Evolutionary conservation across 208 protist genomes (phyloP).

Genomic region (Trichomonas tenax): DNA sequence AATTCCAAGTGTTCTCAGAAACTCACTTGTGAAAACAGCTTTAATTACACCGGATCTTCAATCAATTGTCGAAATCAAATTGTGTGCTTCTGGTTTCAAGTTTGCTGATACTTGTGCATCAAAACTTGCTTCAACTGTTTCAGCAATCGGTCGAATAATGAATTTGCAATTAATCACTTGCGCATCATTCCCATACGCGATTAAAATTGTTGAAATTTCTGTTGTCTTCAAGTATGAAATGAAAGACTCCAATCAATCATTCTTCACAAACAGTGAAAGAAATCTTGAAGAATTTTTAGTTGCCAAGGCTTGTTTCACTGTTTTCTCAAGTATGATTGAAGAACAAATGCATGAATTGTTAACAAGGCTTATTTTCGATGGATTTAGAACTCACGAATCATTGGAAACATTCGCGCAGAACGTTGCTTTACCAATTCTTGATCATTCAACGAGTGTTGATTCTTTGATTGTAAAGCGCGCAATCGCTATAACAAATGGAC

Average conservation of each 20-base stretch:
- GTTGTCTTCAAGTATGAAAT: neutral
- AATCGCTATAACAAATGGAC: neutral
- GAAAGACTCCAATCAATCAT: neutral
- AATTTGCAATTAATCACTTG: neutral
- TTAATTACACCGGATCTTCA: neutral
- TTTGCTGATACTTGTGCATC: neutral
- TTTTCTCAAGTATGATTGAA: neutral
- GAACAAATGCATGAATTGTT: neutral
- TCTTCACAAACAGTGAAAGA: neutral
- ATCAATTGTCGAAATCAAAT: neutral
- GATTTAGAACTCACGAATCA: neutral
- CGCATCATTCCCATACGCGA: neutral
- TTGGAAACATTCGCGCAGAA: neutral
- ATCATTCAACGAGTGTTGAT: neutral
- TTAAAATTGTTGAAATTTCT: neutral
- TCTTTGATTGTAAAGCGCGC: neutral
- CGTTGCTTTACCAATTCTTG: neutral
- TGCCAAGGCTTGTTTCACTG: neutral
- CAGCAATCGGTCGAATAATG: neutral
- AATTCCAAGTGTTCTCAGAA: neutral
- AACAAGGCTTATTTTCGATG: neutral
- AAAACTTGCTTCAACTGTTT: neutral
- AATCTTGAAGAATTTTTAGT: neutral
- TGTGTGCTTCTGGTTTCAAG: neutral
- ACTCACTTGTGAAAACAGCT: neutral